Percentiles rank a stretch among this genome's conserved stretches.
These are phyloP conservation scores for Aquilaria agallochum DNA, from an alignment of 441 rosid species.

Conservation along the genomic window DNA sequence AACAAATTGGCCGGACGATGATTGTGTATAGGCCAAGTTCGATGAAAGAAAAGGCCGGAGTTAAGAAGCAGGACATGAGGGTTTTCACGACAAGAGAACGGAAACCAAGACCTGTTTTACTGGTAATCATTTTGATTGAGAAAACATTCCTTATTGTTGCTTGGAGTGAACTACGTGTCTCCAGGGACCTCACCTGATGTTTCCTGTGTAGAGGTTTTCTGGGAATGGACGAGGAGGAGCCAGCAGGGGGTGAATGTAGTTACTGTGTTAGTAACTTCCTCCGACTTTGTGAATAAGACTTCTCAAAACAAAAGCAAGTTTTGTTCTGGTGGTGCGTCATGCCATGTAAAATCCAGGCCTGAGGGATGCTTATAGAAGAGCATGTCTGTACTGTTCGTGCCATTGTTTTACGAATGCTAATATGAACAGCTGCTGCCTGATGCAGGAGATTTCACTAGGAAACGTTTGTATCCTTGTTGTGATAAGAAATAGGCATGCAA, in stretches of 20 bases:
- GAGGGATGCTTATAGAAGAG: neutral
- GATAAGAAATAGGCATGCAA: too few relatives aligned
- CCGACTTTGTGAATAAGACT: neutral
- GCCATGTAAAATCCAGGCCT: neutral
- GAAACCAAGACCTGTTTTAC: conserved; percentile 13
- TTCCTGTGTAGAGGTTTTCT: conserved; percentile 16
- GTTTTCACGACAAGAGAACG: conserved; percentile 29
- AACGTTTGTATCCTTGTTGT: too few relatives aligned
- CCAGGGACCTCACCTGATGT: too few relatives aligned
- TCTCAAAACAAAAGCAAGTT: neutral
- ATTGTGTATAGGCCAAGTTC: conserved; percentile 80
- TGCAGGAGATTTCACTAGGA: neutral
- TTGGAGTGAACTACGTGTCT: too few relatives aligned
- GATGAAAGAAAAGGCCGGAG: conserved; percentile 74
- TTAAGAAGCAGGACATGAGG: conserved; percentile 44
- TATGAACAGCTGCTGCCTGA: neutral
- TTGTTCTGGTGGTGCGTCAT: neutral
- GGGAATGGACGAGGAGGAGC: conserved; percentile 31
- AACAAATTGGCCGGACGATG: conserved; percentile 76
- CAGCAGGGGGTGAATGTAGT: conserved; percentile 18
- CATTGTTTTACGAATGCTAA: too few relatives aligned
- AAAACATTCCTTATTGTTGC: too few relatives aligned
- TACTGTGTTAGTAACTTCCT: too few relatives aligned
- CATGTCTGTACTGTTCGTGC: neutral
- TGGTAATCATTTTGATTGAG: conserved; percentile 20